Base-by-base conservation (phyloP, 139 green algal species). In the Chara braunii region DNA sequence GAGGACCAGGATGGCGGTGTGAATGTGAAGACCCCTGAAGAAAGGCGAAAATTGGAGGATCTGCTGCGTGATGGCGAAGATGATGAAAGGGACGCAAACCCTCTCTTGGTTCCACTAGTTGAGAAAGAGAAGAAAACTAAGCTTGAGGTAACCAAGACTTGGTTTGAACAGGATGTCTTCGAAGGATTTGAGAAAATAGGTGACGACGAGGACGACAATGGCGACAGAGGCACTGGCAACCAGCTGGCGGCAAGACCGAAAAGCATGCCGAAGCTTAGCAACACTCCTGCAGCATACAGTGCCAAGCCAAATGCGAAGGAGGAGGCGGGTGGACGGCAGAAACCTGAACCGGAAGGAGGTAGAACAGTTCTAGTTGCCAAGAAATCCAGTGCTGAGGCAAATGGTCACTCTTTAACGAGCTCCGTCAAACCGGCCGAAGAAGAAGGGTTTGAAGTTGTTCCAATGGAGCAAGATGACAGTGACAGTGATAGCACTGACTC, bases 131-230 rank as follows among this genome's bases (percentile, higher is more conserved):
- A 81, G 61, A 24, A 28, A 3, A 50, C 24, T 0, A 37, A 66
- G 18, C 7, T 60, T 32, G 40, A 40, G 12, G 40, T n/a, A 23
- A 54, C 60, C 18, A 24, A 45, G 33, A 23, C 63, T 23, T 83
- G 77, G 77, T 83, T 83, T 45, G 65, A 42, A 22, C 77, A 83
- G 69, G 68, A 79, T 42, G 23, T 83, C 7, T 83, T 83, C 18
- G 40, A 52, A 37, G 55, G 59, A 8, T 29, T 74, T 33, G 53
- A 32, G 31, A 1, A 14, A 0, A 26, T 7, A 31, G 59, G 7
- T 37, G 63, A 29, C 8, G 58, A 52, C 9, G 57, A 4, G 30
- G 37, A 32, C 12, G 30, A 43, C 5, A 4, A 6, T 4, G 36
- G 28, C 14, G 53, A 30, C 7, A 62, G 36, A 29, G 45, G 45